Evolutionary conservation across 305 asterid genomes (phyloP).

Genomic region (Solanum hybrid): DNA sequence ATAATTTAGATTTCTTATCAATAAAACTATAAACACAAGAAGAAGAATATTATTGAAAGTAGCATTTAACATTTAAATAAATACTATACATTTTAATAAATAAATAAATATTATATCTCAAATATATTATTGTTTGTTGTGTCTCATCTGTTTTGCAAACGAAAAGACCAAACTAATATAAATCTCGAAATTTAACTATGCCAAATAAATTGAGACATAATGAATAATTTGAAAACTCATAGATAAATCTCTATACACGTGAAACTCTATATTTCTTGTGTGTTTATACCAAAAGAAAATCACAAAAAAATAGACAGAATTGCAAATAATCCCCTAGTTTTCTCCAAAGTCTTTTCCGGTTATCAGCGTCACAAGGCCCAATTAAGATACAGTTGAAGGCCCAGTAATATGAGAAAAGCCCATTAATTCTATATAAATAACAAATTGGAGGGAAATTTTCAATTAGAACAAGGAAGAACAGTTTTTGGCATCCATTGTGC

Average conservation of each 20-base stretch:
- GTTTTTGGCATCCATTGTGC: background rate
- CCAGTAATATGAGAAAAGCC: background rate
- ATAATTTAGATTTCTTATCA: no score
- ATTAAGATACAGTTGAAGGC: background rate
- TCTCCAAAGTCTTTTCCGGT: background rate
- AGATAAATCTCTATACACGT: background rate
- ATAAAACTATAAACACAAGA: no score
- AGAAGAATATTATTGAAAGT: no score
- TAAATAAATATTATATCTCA: background rate
- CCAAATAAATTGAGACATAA: background rate
- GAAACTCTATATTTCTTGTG: background rate
- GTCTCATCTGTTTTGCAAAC: background rate
- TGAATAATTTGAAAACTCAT: background rate
- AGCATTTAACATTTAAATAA: no score
- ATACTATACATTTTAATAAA: no score
- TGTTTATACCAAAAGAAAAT: background rate
- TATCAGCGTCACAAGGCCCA: background rate
- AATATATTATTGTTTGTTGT: background rate
- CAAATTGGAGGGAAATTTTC: constrained; percentile 33
- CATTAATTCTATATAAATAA: background rate
- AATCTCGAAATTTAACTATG: background rate
- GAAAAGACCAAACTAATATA: no score
- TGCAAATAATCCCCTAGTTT: background rate
- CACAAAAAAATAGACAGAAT: background rate
- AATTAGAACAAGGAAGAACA: background rate